phyloP scores from a whole-genome alignment of 2,329 filamentous ascomycete species.

The Calonectria ilicicola region DNA sequence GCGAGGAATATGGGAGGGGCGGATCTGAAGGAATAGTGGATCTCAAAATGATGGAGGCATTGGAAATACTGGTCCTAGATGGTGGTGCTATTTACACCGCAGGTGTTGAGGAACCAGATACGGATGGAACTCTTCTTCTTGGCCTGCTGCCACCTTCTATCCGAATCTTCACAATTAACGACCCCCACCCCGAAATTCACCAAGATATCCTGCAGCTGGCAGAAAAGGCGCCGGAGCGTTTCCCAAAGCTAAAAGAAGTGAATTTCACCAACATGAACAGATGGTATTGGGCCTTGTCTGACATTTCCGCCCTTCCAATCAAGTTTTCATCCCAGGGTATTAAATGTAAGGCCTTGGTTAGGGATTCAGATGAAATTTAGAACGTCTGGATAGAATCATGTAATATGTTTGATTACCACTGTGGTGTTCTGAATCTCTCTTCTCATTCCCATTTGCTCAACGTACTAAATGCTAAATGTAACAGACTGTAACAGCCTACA shows the following conservation, averaged over 20 bases:
- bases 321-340: background rate
- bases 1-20: background rate
- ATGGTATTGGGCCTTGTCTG: background rate
- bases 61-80: background rate
- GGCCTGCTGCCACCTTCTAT: background rate
- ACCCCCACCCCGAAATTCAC: background rate
- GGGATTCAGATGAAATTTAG: background rate
- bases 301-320: background rate
- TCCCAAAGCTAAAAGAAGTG: background rate
- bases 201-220: background rate
- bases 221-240: background rate
- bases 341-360: background rate
- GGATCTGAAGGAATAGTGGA: background rate
- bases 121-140: background rate
- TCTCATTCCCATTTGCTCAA: too few species aligned
- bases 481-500: too few species aligned
- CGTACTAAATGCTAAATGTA: too few species aligned
- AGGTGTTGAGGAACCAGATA: background rate
- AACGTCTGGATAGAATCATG: too few species aligned
- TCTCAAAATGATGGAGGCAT: background rate
- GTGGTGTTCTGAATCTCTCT: too few species aligned
- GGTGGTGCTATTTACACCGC: background rate
- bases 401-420: too few species aligned
- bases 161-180: background rate
- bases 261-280: background rate